Percentiles rank a stretch among this genome's conserved stretches.
These are phyloP conservation scores for Skeletonema grethae DNA, from an alignment of 108 stramenopile species.

Conservation along the genomic window DNA sequence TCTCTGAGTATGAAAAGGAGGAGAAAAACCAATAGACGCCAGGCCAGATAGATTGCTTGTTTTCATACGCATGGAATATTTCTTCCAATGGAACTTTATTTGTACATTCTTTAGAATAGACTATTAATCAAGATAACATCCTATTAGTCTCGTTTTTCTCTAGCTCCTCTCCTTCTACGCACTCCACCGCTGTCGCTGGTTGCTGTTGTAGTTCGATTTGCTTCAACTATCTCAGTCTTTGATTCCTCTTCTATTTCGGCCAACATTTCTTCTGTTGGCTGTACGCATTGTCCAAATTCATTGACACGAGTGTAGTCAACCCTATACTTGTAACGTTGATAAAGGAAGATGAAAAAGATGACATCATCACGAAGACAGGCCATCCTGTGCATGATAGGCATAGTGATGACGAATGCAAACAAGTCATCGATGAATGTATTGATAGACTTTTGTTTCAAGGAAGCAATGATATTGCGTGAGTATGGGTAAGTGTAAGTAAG, in stretches of 20 bases:
- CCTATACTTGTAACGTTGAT: constrained; percentile 84
- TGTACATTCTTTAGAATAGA: neutral
- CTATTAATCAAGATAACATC: neutral
- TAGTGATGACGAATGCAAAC: constrained; percentile 87
- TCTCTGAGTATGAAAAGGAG: constrained; percentile 21
- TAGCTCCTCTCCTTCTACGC: constrained; percentile 9
- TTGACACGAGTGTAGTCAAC: constrained; percentile 66
- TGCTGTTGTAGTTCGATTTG: neutral
- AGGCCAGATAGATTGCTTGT: no score
- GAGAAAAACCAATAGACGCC: constrained; percentile 3
- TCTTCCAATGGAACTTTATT: neutral
- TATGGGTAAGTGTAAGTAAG: neutral
- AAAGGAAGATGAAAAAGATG: constrained; percentile 86
- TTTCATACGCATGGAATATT: neutral
- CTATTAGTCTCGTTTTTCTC: constrained; percentile 4
- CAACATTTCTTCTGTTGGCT: constrained; percentile 50
- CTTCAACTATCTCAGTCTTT: neutral
- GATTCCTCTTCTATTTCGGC: constrained; percentile 23
- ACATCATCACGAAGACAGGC: constrained; percentile 87
- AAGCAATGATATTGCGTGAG: neutral
- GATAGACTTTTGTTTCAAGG: constrained; percentile 80
- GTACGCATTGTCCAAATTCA: constrained; percentile 65
- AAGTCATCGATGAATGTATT: constrained; percentile 93
- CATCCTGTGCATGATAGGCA: constrained; percentile 90
- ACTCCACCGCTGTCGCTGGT: neutral